A percentile compares a stretch with the other conserved stretches of the same genome.
These are phyloP conservation scores for Ambrosia trifida DNA, from an alignment of 129 eudicot species.

Conservation along the genomic window DNA sequence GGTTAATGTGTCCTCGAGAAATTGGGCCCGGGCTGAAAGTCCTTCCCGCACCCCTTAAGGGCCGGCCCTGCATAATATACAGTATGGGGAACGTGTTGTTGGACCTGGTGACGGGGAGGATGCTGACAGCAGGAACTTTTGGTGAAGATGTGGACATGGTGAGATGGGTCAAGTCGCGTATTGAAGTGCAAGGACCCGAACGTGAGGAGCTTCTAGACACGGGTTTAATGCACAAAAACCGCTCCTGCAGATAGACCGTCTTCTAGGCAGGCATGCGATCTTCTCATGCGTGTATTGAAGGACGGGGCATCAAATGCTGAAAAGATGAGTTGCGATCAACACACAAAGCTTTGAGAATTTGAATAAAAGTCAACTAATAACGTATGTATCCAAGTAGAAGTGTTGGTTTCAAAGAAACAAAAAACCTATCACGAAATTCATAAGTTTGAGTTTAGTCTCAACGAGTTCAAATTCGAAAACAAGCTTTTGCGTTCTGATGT, in stretches of 20 bases:
- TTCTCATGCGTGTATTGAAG: constrained; percentile 51
- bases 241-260: constrained; percentile 82
- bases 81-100: constrained; percentile 95
- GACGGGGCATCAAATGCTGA: constrained; percentile 44
- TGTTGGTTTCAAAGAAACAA: too few species aligned
- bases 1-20: too few species aligned
- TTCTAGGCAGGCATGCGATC: constrained; percentile 69
- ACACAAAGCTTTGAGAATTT: constrained; percentile 32
- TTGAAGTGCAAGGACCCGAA: constrained; percentile 52
- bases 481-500: too few species aligned
- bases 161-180: constrained; percentile 74
- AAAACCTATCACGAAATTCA: too few species aligned
- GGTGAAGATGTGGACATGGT: constrained; percentile 90
- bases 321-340: constrained; percentile 54
- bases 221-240: constrained; percentile 76
- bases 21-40: too few species aligned
- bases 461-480: too few species aligned
- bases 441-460: too few species aligned
- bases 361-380: neutral
- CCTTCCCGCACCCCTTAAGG: too few species aligned
- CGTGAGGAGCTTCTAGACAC: constrained; percentile 69
- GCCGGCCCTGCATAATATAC: too few species aligned
- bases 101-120: constrained; percentile 84
- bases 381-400: constrained; percentile 3
- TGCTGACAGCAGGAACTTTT: constrained; percentile 78